Base-by-base conservation (phyloP, 2,329 filamentous ascomycete species). In the Trichoderma asperellum region DNA sequence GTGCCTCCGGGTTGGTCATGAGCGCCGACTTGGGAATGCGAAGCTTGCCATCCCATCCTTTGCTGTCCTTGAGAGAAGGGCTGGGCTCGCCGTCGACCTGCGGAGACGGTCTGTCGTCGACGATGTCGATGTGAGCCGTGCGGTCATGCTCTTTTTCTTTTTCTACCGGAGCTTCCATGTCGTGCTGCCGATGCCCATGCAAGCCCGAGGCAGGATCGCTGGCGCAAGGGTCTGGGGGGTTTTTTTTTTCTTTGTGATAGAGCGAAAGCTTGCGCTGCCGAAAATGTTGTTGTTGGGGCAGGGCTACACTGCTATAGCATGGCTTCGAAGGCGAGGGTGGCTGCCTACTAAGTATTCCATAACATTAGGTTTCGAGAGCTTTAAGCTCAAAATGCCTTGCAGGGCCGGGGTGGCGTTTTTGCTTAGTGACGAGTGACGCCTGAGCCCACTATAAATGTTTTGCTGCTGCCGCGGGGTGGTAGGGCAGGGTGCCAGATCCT, bases 31-130 rank as follows among this genome's bases (percentile, higher is more conserved):
- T 90, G 71, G 92, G 89, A 62, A 97, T 81, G 49, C 92, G 86
- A 70, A 95, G 84, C 81, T 95, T 95, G 72, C 92, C 92, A 79
- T 95, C 92, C 92, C 92, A 95, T 71, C 92, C 92, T 75, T 87
- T 89, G 80, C 86, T 89, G 73, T 88, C 87, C 72, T 82, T 83
- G 61, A 88, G 78, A 14, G 81, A 82, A 5, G 84, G 83, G 72
- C 84, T 86, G 18, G 79, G 73, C 68, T 84, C 80, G 65, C 76
- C 81, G 6, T 85, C 81, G 66, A 77, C 75, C 18, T 75, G 77
- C 8, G 81, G 79, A 5, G 80, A 77, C 27, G 77, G 75, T 60
- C 80, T 74, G 60, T 84, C 81, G 69, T 84, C 81, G 24, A 81
- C 79, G 64, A 86, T 80, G 71, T 86, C 84, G 75, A 87, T 84